Percentiles rank a stretch among this genome's conserved stretches.
Evolutionary conservation across 2,329 filamentous ascomycete genomes (phyloP).

Genomic region (Capronia americana): DNA sequence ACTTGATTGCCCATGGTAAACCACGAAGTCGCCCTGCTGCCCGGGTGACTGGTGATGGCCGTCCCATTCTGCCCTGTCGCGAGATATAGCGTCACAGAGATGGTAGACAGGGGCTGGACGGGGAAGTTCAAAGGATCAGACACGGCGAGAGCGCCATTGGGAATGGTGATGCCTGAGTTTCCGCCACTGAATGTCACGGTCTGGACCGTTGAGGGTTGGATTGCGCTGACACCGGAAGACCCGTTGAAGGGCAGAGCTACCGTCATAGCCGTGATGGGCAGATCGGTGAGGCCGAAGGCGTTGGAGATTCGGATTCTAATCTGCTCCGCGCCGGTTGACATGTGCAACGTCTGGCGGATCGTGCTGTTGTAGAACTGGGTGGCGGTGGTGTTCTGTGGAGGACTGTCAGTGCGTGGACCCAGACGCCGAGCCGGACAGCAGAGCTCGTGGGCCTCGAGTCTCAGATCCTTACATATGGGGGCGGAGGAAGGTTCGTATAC

Average conservation of each 20-base stretch:
- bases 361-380: constrained; percentile 67
- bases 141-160: constrained; percentile 63
- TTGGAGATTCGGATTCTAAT: constrained; percentile 71
- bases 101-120: constrained; percentile 57
- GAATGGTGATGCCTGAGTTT: constrained; percentile 58
- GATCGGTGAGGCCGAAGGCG: constrained; percentile 65
- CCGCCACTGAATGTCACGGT: constrained; percentile 65
- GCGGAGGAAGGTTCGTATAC: constrained; percentile 64
- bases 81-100: constrained; percentile 66
- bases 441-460: neutral
- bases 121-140: constrained; percentile 67
- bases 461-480: constrained; percentile 60
- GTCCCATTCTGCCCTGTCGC: constrained; percentile 62
- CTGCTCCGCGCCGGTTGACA: constrained; percentile 62
- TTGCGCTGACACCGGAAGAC: constrained; percentile 59
- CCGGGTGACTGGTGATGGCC: constrained; percentile 68
- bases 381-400: constrained; percentile 57
- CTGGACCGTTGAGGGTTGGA: constrained; percentile 60
- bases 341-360: constrained; percentile 69
- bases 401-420: neutral
- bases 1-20: constrained; percentile 65
- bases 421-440: neutral
- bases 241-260: constrained; percentile 63
- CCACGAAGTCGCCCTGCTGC: constrained; percentile 68
- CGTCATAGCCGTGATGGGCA: constrained; percentile 66